Base-by-base conservation (phyloP, 164 flowering plant species). In the Magnolia officinalis region DNA sequence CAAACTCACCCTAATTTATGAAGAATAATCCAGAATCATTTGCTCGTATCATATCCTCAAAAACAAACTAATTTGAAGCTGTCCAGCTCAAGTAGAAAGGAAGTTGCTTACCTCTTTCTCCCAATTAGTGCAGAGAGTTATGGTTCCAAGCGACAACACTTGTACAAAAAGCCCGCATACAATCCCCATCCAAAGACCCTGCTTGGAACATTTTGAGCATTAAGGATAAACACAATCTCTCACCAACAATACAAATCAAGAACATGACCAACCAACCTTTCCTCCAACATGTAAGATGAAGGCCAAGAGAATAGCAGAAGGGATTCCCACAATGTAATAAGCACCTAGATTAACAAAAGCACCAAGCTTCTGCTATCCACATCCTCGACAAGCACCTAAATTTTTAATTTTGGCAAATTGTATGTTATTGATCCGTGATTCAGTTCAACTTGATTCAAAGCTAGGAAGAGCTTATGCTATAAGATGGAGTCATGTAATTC, bases 101-200 rank as follows among this genome's bases (percentile, higher is more conserved):
- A 70, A 16, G 51, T 51, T 7, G 66, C 50, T 84, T 77, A 92
- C 97, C 80, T 91, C 87, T 85, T 83, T 72, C n/a, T 88, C 89
- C 97, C 97, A 92, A 24, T 89, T 85, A 24, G 90, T 89, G 16
- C 86, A 79, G 1, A 86, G 16, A 26, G 90, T 85, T 4, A 91
- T 72, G 64, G 76, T 70, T 2, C 79, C 16, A 67, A 92, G 88
- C 24, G 80, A 80, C 0, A 75, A 4, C 16, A 76, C 82, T 86
- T 92, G 92, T 21, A 86, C 88, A 7, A 72, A 1, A 29, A 91
- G 85, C 2, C 87, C 97, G 69, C 90, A 88, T 67, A 90, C 83
- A 73, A 88, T 82, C 75, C 97, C 95, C 50, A 86, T 31, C 92
- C 95, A 90, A 0, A 92, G 85, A 88, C 58, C 97, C 97, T 95